Evolutionary conservation across 305 asterid species (phyloP), one percentile per base, ranked within the genome.

Genomic region (Ilex paraguariensis): DNA sequence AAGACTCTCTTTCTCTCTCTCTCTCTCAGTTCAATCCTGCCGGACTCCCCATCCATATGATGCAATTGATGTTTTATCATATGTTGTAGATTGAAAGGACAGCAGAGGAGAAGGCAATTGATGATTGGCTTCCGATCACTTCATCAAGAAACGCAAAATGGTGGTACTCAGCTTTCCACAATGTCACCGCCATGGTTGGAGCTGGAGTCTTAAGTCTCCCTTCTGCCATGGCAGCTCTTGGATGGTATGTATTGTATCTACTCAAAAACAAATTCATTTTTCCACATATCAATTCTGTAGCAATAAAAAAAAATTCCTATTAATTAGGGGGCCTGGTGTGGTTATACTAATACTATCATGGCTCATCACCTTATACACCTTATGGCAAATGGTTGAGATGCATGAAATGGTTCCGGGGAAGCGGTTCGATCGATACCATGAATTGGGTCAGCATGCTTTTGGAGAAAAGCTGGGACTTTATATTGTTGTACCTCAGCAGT

Each of bases 361-460:
- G 80, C 54, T 78, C 65, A 70, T 81, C 67, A 81, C 84, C 7
- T 63, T 76, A 16, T 82, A 75, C 73, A 77, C 82, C 6, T 51
- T 79, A 51, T 82, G 85, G 88, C 83, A 82, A 77, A 82, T 82
- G 83, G 85, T 82, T 52, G 82, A 80, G 67, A 79, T 77, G 88
- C 85, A 79, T 11, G 84, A 79, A 59, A 77, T 77, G 79, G 79
- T 80, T 50, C 82, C 84, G 21, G 84, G 86, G 14, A 80, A 80
- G 63, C 82, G 81, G 31, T 80, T 80, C 28, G 84, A 79, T 50
- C 67, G 90, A 56, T 83, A 80, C 72, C 86, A 78, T 33, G 84
- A 80, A 55, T 73, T 80, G 21, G 86, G 87, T 31, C 87, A 77
- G 66, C 70, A 80, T 13, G 78, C 74, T 8, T 83, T 83, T 65